Evolutionary conservation across 176 grass and related monocot species (phyloP).

Genomic region (Raddia distichophylla): DNA sequence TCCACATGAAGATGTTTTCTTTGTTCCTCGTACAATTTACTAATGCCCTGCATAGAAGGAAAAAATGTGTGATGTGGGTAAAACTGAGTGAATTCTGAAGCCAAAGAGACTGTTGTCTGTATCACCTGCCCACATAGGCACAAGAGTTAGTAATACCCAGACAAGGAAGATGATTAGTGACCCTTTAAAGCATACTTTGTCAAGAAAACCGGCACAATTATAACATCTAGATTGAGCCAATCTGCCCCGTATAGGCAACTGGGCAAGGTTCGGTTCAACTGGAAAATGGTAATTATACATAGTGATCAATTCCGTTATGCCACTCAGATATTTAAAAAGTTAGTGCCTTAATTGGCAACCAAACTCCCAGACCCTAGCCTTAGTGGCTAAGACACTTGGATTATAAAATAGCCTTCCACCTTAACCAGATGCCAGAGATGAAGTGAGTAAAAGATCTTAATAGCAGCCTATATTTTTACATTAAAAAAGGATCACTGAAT

Average conservation of each 20-base stretch:
- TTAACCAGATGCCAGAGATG: not conserved
- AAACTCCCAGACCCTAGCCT: slow-evolving; percentile 15
- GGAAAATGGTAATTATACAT: not conserved
- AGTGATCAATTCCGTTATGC: slow-evolving; percentile 6
- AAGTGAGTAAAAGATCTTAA: slow-evolving; percentile 9
- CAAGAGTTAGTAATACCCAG: not conserved
- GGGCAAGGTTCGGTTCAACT: slow-evolving; percentile 2
- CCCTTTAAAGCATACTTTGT: slow-evolving; percentile 22
- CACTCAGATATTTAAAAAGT: slow-evolving; percentile 6
- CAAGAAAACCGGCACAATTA: not conserved
- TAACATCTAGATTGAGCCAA: slow-evolving; percentile 6
- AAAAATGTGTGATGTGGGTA: slow-evolving; percentile 4
- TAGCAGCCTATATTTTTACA: not conserved
- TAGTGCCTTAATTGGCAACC: not conserved
- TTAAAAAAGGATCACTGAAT: not conserved
- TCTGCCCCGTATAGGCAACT: not conserved
- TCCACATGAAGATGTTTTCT: slow-evolving; percentile 49
- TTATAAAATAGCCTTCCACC: not conserved
- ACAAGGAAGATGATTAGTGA: slow-evolving; percentile 17
- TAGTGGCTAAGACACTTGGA: not conserved
- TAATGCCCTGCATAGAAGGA: slow-evolving; percentile 59
- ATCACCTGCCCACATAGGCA: slow-evolving; percentile 10
- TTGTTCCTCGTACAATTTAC: slow-evolving; percentile 70
- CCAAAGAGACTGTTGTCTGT: not conserved
- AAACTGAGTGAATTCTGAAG: not conserved